Evolutionary conservation across 2,329 filamentous ascomycete species (phyloP), one percentile per base, ranked within the genome.

Genomic region (Hypoxylon sp.): DNA sequence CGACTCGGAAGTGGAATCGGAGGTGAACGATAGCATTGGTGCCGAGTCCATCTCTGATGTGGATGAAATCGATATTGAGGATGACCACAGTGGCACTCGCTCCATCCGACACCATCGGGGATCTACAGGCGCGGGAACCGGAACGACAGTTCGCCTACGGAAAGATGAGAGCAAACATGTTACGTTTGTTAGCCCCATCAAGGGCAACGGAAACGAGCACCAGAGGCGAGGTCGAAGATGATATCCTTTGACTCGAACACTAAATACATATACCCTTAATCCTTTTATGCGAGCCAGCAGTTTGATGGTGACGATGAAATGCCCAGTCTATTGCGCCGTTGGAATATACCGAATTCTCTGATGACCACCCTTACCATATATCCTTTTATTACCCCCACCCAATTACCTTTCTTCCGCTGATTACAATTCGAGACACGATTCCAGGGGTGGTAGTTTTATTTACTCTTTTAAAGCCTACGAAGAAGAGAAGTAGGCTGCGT

Each of bases 1-100:
- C 51, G 80, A 78, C 34, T 87, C 83, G 1, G 76, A 78, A 3
- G 79, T 79, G 3, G 75, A 78, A 31, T 86, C 83, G 3, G 83
- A 83, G 17, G 74, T 75, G 44, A 81, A 78, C 47, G 81, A 84
- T 37, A 76, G 73, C 48, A 68, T 81, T 26, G 84, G 84, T 17
- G 76, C 82, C n/a, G 82, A 82, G 51, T 78, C 79, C 3, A 75
- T 82, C 16, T 81, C 81, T 7, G 82, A 86, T 61, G 77, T 86
- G 27, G 79, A 82, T 19, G 83, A 87, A 62, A 84, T 87, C 48
- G 79, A 78, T 19, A 73, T 84, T 13, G 83, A 84, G 35, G 81
- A 84, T 47, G 81, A 82, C 31, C 73, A 78, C 52, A 75, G 80
- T 37, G 64, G 56, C 26, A 59, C 75, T 16, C 72, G 75, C 19